Evolutionary conservation across 1,139 yeast species (phyloP).

Genomic region (Citeromyces siamensis): DNA sequence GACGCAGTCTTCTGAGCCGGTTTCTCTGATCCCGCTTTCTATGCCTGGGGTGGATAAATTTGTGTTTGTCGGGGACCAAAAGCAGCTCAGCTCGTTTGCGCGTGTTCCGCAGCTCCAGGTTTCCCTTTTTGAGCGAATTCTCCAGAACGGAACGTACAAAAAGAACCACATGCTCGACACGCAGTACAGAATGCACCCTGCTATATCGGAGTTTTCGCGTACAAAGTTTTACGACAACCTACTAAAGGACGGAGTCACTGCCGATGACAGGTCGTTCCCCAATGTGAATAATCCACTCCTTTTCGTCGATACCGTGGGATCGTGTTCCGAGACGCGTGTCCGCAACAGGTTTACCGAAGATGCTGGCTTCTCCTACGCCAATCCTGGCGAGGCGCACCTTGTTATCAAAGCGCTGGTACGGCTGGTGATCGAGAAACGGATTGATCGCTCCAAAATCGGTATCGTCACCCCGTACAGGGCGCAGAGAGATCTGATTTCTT

Average conservation of each 20-base stretch:
- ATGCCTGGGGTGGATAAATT: conserved; percentile 37
- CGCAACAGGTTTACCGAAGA: conserved; percentile 32
- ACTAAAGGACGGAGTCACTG: conserved; percentile 49
- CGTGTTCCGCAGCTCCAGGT: conserved; percentile 36
- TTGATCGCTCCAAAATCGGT: conserved; percentile 40
- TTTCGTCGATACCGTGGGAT: conserved; percentile 10
- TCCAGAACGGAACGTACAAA: conserved; percentile 31
- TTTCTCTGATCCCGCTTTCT: conserved; percentile 92
- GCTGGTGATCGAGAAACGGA: conserved; percentile 40
- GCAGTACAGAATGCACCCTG: conserved; percentile 86
- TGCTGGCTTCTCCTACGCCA: conserved; percentile 41
- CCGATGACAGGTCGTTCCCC: conserved; percentile 24
- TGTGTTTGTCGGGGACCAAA: conserved; percentile 77
- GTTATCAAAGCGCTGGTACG: conserved; percentile 33
- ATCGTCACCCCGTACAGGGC: conserved; percentile 66
- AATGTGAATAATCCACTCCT: conserved; percentile 15
- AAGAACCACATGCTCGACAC: conserved; percentile 46
- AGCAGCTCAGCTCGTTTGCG: conserved; percentile 76
- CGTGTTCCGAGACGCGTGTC: conserved; percentile 30
- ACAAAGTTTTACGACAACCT: conserved; percentile 38
- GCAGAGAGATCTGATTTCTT: conserved; percentile 52
- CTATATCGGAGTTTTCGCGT: conserved; percentile 47
- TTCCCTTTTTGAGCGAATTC: conserved; percentile 74
- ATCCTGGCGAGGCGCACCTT: conserved; percentile 35
- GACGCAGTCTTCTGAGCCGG: conserved; percentile 88